phyloP scores from a whole-genome alignment of 345 rosid genomes.

The Aurinia saxatilis region DNA sequence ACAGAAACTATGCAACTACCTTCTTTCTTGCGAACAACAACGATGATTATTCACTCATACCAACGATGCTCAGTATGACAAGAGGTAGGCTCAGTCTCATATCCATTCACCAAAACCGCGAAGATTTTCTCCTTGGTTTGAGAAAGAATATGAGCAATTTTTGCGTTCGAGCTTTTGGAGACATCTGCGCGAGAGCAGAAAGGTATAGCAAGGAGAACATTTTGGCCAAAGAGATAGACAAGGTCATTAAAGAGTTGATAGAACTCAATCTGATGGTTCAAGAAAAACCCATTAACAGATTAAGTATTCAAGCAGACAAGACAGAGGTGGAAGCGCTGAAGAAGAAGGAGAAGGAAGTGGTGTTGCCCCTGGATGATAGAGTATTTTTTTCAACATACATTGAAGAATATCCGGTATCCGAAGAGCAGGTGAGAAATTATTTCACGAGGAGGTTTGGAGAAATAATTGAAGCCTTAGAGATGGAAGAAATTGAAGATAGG shows the following conservation, averaged over 20 bases:
- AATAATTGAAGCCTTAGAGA: conserved; percentile 33
- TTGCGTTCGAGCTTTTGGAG: conserved; percentile 44
- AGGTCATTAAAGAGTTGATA: background rate
- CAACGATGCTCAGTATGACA: conserved; percentile 25
- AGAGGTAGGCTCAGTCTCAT: conserved; percentile 21
- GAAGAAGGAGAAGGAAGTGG: background rate
- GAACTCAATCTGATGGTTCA: background rate
- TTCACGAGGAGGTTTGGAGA: conserved; percentile 46
- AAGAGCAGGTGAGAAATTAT: conserved; percentile 41
- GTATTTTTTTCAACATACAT: conserved; percentile 67
- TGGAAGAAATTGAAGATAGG: conserved; percentile 38
- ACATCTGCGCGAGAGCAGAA: conserved; percentile 14
- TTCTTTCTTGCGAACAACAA: background rate
- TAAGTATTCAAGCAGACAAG: background rate
- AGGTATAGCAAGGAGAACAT: background rate
- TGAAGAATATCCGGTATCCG: conserved; percentile 52
- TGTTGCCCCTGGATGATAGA: conserved; percentile 35
- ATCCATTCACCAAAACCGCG: conserved; percentile 33
- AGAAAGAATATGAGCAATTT: conserved; percentile 21
- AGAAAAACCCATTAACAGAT: background rate
- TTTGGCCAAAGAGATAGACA: background rate
- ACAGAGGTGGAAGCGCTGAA: background rate
- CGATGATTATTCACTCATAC: background rate
- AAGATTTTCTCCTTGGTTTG: background rate
- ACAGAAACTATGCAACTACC: background rate